Evolutionary conservation across 257 asterid species (phyloP).

Genomic region (Rhazya stricta): DNA sequence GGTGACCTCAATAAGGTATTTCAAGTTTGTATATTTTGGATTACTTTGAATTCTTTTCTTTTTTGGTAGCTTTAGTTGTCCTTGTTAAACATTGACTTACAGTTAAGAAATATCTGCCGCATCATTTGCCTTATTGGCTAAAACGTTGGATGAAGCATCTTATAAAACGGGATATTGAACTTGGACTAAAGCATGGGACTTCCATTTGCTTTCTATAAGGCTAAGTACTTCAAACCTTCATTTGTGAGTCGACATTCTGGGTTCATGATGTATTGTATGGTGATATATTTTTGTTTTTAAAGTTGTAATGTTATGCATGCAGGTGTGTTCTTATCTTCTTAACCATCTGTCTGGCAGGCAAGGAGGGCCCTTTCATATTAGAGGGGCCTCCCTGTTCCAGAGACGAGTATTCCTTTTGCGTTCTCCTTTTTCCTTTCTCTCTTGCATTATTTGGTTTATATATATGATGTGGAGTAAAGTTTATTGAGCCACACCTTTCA

Average conservation of each 20-base stretch:
- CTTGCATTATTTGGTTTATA: constrained; percentile 22
- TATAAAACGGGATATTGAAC: constrained; percentile 91
- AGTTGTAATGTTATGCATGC: constrained; percentile 96
- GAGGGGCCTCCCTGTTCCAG: constrained; percentile 96
- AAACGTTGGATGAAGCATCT: constrained; percentile 95
- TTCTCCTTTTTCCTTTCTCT: constrained; percentile 35
- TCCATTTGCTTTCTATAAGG: constrained; percentile 92
- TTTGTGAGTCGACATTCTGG: constrained; percentile 95
- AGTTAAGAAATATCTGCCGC: constrained; percentile 94
- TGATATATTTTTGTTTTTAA: constrained; percentile 49
- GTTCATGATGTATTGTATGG: constrained; percentile 69
- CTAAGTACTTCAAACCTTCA: constrained; percentile 97
- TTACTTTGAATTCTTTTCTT: constrained; percentile 29
- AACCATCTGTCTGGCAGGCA: constrained; percentile 92
- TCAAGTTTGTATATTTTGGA: constrained; percentile 27
- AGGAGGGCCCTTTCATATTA: constrained; percentile 85
- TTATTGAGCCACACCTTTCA: constrained; percentile 22
- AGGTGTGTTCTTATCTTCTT: constrained; percentile 99
- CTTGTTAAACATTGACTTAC: constrained; percentile 84
- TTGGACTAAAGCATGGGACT: constrained; percentile 97
- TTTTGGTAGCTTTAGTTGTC: constrained; percentile 72
- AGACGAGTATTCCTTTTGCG: constrained; percentile 75
- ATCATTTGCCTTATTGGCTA: constrained; percentile 91
- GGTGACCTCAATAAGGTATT: constrained; percentile 90
- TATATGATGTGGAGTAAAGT: constrained; percentile 13